Base-by-base conservation (phyloP, 495 filamentous ascomycete genomes). In the Trichoderma parareesei region DNA sequence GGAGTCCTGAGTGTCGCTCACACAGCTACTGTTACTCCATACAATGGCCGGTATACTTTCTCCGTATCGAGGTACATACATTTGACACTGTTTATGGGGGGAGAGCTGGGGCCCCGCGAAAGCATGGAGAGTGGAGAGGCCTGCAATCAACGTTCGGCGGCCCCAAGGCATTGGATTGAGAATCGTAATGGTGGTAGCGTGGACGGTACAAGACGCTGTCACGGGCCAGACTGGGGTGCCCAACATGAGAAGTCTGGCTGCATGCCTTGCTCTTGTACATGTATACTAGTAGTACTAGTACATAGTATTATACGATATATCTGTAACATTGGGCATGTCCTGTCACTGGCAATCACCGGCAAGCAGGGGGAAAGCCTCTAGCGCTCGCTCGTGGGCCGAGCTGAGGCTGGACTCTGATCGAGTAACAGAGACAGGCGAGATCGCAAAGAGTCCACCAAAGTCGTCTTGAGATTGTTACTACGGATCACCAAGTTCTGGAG, bases 91-190 rank as follows among this genome's bases (percentile, higher is more conserved):
- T 27, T 27, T 27, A 27, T 14, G n/a, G 20, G 53, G 18, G 33
- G 27, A 57, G 5, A 57, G 33, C 53, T 57, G 53, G 53, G 53
- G 53, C 53, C 53, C 53, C 53, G 53, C 53, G 53, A 57, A 35
- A 57, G 53, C 53, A 33, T 37, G 7, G 27, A 37, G 33, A 35
- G 53, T 16, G 53, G 53, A 57, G 53, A 27, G 53, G 4, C 20
- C 20, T 11, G 9, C 20, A 11, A 33, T 35, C 27, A 20, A 27
- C 27, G 27, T 37, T 57, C 2, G 53, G 37, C 9, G 33, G 53
- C 20, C 7, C 53, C 27, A 33, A 57, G 53, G 46, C 20, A 7
- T 37, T 35, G 53, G 53, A 57, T 37, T 49, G 10, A n/a, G 13
- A 46, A 16, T 46, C 8, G 27, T 27, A 27, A 27, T 27, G 27